Conservation (phyloP, 2,329 filamentous ascomycete genomes). For the Aschersonia sp. region DNA sequence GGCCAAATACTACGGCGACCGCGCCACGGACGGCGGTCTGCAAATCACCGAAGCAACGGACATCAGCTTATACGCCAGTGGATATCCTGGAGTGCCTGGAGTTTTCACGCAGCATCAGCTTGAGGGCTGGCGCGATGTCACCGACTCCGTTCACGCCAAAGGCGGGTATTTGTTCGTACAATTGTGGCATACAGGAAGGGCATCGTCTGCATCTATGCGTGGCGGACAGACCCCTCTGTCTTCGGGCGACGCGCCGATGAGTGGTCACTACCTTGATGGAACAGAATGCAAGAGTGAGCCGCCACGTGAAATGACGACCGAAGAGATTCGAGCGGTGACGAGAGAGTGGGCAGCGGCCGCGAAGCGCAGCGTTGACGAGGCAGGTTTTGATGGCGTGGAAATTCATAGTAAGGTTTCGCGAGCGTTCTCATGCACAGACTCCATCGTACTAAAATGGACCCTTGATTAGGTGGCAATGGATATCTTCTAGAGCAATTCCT, state of each 20-base stretch:
- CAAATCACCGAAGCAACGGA: neutral
- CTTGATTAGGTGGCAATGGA: slow-evolving; percentile 32
- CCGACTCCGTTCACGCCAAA: neutral
- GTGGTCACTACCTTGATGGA: slow-evolving; percentile 6
- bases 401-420: slow-evolving; percentile 15
- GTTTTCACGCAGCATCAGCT: neutral
- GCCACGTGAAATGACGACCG: slow-evolving; percentile 37
- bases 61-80: neutral
- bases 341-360: slow-evolving; percentile 38
- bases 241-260: neutral
- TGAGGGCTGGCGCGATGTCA: neutral
- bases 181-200: neutral
- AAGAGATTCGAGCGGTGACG: slow-evolving; percentile 50
- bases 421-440: neutral
- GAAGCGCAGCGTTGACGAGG: slow-evolving; percentile 38
- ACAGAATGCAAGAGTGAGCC: neutral
- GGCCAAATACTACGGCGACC: neutral
- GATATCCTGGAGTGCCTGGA: neutral
- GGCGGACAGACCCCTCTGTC: neutral
- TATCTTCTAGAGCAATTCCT: slow-evolving; percentile 50
- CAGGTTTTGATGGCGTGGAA: slow-evolving; percentile 60
- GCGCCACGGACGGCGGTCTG: neutral
- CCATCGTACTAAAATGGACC: neutral
- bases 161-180: neutral
- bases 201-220: neutral